Conservation (phyloP, 2,329 filamentous ascomycete species). For the Pleomassaria siparia region DNA sequence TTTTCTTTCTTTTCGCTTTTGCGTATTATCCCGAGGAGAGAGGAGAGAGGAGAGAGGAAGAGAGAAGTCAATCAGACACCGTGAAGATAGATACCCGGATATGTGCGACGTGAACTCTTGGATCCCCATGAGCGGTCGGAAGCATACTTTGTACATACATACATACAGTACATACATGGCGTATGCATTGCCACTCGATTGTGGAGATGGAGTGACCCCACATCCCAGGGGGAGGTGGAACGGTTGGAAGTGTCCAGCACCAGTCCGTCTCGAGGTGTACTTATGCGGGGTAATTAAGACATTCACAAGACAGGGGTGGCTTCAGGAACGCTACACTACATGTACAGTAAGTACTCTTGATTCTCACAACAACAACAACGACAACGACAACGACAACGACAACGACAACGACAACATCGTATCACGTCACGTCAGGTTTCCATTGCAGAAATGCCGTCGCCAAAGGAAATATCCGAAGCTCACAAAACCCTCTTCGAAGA, state of each 20-base stretch:
- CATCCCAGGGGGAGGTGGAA: slow-evolving; percentile 4
- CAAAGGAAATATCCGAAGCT: background rate
- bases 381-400: too few relatives aligned
- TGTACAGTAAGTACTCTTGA: too few relatives aligned
- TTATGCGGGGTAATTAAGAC: slow-evolving; percentile 13
- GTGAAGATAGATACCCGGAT: too few relatives aligned
- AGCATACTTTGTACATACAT: background rate
- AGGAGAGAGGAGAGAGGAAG: background rate
- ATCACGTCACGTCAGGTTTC: too few relatives aligned
- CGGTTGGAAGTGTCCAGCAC: slow-evolving; percentile 15
- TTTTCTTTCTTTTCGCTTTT: background rate
- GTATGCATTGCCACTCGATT: slow-evolving; percentile 3
- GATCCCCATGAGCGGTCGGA: too few relatives aligned
- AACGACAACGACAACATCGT: too few relatives aligned
- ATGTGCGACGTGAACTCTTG: too few relatives aligned
- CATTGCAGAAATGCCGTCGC: slow-evolving; percentile 3
- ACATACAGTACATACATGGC: background rate
- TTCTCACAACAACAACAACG: too few relatives aligned
- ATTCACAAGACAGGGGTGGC: background rate
- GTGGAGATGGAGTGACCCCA: slow-evolving; percentile 16
- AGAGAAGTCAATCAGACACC: too few relatives aligned
- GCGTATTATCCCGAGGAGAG: background rate
- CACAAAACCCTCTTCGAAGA: slow-evolving; percentile 18
- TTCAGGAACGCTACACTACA: too few relatives aligned
- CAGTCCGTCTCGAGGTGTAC: slow-evolving; percentile 4